Base-by-base conservation (phyloP, 106 monocot species). In the Dendrobium officinale region DNA sequence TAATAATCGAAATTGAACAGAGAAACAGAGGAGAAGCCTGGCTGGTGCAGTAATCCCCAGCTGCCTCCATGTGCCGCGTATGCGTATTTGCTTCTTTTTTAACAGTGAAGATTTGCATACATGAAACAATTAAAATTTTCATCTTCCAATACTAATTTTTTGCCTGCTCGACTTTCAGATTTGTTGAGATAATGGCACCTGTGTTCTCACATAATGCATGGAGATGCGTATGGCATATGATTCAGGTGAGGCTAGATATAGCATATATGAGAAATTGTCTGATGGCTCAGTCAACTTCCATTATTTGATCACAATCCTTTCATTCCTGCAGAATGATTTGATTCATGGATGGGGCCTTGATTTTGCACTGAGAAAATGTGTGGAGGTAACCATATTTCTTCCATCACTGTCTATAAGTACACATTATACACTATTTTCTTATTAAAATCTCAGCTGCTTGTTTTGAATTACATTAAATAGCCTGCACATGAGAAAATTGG, bases 261-360 rank as follows among this genome's bases (percentile, higher is more conserved):
- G n/a, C 70, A 29, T 70, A 37, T 70, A 37, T 10, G 37, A 33
- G 19, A 20, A 42, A 3, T 5, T 72, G 33, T 40, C 72, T 11
- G 72, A 33, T 43, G 1, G 7, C 7, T 41, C 43, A 6, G 20
- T 74, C 43, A 42, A 5, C n/a, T 0, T 74, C 74, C 74, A 42
- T 74, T 20, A 19, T 29, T 74, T 44, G 9, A 20, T 74, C 6
- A 2, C n/a, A 4, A 41, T 80, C 29, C 11, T 47, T 40, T 79
- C 44, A 5, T 54, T 75, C 17, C 9, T 80, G 67, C 82, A 91
- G 91, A 91, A 91, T 83, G 91, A 91, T 77, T 80, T 91, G 75
- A 77, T 91, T 83, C 91, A 91, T 81, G 91, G 91, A 78, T 91
- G 91, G 91, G 91, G 88, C 59, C 88, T 91, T 9, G 91, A 91